phyloP scores from a whole-genome alignment of 805 yeast genomes.

The Saccharomycopsis malanga region DNA sequence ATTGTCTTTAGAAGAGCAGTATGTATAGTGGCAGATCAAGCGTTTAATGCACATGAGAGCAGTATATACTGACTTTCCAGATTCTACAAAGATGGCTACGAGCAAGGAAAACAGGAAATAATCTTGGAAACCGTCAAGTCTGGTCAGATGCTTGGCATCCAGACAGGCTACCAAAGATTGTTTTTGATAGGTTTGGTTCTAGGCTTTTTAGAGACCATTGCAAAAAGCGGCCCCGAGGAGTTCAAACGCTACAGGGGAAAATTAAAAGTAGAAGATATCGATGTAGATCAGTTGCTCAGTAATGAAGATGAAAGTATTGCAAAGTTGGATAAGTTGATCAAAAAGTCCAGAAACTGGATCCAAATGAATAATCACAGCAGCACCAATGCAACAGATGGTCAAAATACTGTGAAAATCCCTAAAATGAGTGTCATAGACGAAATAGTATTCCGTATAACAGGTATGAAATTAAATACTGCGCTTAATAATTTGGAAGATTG shows the following conservation, averaged over 20 bases:
- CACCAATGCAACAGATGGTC: background rate
- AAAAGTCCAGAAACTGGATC: conserved; percentile 19
- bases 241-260: conserved; percentile 10
- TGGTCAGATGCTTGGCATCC: conserved; percentile 22
- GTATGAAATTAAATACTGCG: background rate
- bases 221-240: background rate
- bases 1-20: conserved; percentile 12
- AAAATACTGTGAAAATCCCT: background rate
- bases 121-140: conserved; percentile 13
- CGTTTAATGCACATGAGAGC: too few relatives aligned
- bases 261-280: conserved; percentile 6
- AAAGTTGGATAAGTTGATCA: conserved; percentile 14
- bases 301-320: conserved; percentile 18
- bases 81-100: conserved; percentile 19
- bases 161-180: conserved; percentile 20
- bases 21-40: too few relatives aligned
- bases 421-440: conserved; percentile 3
- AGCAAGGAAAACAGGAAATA: conserved; percentile 15
- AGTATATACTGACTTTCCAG: too few relatives aligned
- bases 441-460: background rate
- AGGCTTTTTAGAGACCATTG: conserved; percentile 10
- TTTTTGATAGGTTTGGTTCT: conserved; percentile 16
- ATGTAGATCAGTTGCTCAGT: conserved; percentile 9
- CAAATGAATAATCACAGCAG: conserved; percentile 11
- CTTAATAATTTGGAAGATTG: conserved; percentile 1